These are phyloP conservation scores for Dendrobium huoshanense DNA, from an alignment of 106 monocot species.

Conservation along the genomic window DNA sequence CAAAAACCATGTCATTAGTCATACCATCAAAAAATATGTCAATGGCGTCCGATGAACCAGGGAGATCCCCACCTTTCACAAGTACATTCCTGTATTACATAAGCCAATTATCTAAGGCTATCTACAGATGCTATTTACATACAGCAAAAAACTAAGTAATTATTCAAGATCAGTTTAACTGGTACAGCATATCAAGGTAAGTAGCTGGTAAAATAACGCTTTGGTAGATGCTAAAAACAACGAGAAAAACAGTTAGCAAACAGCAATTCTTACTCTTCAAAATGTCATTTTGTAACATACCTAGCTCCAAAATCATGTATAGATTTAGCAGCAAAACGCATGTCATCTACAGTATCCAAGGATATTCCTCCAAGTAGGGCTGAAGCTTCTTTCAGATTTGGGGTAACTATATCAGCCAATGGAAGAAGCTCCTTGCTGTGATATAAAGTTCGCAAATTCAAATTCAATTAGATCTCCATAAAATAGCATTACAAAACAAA, in stretches of 20 bases:
- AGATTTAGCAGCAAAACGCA: conserved; percentile 77
- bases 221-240: background rate
- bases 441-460: background rate
- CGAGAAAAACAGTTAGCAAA: background rate
- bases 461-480: background rate
- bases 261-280: background rate
- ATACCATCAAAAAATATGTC: conserved; percentile 95
- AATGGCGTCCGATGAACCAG: conserved; percentile 58
- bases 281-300: conserved; percentile 25
- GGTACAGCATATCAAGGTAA: background rate
- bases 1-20: background rate
- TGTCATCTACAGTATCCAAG: conserved; percentile 62
- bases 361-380: conserved; percentile 64
- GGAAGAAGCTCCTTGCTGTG: conserved; percentile 74
- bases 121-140: background rate
- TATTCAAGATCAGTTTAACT: background rate
- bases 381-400: conserved; percentile 98
- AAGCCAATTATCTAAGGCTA: background rate
- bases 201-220: background rate
- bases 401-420: conserved; percentile 97
- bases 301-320: conserved; percentile 87
- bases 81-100: conserved; percentile 65
- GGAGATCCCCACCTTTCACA: conserved; percentile 91
- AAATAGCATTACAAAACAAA: background rate
- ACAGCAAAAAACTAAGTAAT: background rate